Evolutionary conservation across 2,329 filamentous ascomycete species (phyloP), one percentile per base, ranked within the genome.

Genomic region (Colletotrichum gigasporum): DNA sequence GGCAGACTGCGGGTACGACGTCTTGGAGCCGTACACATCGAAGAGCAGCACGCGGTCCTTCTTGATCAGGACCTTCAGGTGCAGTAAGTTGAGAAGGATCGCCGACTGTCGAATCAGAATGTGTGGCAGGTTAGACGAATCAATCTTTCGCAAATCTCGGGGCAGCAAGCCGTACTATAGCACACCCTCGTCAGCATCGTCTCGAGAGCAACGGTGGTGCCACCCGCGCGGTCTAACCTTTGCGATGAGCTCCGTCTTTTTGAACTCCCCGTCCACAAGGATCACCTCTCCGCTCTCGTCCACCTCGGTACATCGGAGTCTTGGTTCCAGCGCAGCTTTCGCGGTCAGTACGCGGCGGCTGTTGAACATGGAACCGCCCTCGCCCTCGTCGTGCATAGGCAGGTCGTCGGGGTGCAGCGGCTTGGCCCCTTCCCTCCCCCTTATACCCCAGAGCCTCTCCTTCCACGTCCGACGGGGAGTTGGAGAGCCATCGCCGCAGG

Each of bases 81-180:
- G 96, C n/a, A 98, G 87, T 10, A 99, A 85, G 74, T 98, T 99
- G 70, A 99, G 91, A 2, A 99, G 85, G 67, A 99, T 98, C 4
- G 95, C 93, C 7, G 92, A 94, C 6, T 93, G 94, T 32, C 96
- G 93, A 68, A 99, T 90, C 68, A 98, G 90, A 61, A 99, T 98
- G 73, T 97, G 94, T 8, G 96, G 96, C 20, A 99, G 87, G 65
- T 96, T 92, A 63, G 93, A 97, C 12, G 94, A 97, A 76, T 99
- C 96, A 73, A 99, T 97, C 80, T 99, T 99, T 71, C 96, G 92
- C 60, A 99, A 83, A 82, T 99, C 96, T 66, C 96, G 94, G 59
- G 96, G 95, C 50, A 97, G 86, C 24, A 98, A 86, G 41, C 94
- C 94, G 75, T 97, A 97, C 92, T 95, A 69, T 63, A 65, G 41